Evolutionary conservation across 495 filamentous ascomycete genomes (phyloP).

Genomic region (Annulohypoxylon bovei): DNA sequence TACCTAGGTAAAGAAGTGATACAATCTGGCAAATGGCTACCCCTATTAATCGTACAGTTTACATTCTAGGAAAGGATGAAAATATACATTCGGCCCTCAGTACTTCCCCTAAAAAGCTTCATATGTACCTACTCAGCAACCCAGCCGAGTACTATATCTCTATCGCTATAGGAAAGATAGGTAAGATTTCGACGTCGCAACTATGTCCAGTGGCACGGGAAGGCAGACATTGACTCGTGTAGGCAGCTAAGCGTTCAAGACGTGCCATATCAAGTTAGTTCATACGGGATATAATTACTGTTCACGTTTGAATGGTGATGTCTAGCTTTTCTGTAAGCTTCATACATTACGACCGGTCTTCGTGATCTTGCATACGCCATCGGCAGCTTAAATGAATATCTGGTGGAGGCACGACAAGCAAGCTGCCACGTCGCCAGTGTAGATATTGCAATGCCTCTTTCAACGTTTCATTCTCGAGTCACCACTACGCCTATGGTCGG

Average conservation of each 20-base stretch:
- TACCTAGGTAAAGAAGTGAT: neutral
- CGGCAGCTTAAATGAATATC: neutral
- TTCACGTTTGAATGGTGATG: neutral
- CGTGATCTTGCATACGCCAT: neutral
- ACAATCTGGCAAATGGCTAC: neutral
- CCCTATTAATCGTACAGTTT: too few relatives aligned
- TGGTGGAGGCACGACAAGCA: neutral
- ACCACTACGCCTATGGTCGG: neutral
- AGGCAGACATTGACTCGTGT: too few relatives aligned
- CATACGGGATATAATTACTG: neutral
- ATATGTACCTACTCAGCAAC: too few relatives aligned
- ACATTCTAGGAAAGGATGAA: too few relatives aligned
- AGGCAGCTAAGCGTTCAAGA: too few relatives aligned
- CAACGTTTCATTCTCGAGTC: neutral
- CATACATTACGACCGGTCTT: neutral
- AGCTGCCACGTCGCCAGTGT: neutral
- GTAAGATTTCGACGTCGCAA: too few relatives aligned
- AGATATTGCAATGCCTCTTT: neutral
- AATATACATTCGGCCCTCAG: too few relatives aligned
- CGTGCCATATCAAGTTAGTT: too few relatives aligned
- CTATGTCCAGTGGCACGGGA: too few relatives aligned
- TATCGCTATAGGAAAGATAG: too few relatives aligned
- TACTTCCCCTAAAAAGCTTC: too few relatives aligned
- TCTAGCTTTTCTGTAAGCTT: neutral
- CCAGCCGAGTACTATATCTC: too few relatives aligned